phyloP scores from a whole-genome alignment of 305 asterid species.

The Fraxinus nigra region DNA sequence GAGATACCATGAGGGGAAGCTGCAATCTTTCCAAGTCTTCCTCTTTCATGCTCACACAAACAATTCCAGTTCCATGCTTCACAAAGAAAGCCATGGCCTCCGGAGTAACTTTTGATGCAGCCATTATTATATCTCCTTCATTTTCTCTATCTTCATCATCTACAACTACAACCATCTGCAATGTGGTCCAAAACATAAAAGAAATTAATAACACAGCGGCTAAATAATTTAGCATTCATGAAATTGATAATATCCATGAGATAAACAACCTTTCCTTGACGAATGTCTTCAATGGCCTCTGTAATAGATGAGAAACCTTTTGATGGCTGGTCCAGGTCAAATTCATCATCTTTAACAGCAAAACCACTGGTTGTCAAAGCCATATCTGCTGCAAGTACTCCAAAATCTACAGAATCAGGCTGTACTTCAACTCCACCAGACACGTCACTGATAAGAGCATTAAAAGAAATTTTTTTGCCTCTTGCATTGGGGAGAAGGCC shows the following conservation, averaged over 20 bases:
- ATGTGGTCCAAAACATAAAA: neutral
- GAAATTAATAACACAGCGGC: neutral
- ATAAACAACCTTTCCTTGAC: conserved; percentile 71
- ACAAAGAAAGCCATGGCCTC: conserved; percentile 99
- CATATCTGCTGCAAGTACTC: conserved; percentile 61
- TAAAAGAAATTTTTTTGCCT: conserved; percentile 23
- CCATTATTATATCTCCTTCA: conserved; percentile 96
- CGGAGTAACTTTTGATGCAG: conserved; percentile 92
- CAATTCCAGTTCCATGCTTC: conserved; percentile 94
- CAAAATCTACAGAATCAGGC: conserved; percentile 53
- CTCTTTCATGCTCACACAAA: conserved; percentile 95
- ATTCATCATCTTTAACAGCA: conserved; percentile 48
- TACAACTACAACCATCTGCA: conserved; percentile 94
- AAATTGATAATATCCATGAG: neutral
- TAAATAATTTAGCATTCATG: neutral
- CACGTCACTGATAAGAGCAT: conserved; percentile 31
- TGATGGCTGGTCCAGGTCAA: conserved; percentile 70
- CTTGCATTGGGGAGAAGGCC: conserved; percentile 26
- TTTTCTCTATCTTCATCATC: conserved; percentile 98
- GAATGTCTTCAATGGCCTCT: conserved; percentile 83
- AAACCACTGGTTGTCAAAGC: conserved; percentile 52
- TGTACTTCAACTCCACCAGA: conserved; percentile 52
- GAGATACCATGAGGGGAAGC: conserved; percentile 87
- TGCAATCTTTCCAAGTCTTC: conserved; percentile 81
- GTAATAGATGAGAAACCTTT: conserved; percentile 68